Evolutionary conservation across 306 rosid species (phyloP), one percentile per base, ranked within the genome.

Genomic region (Rosa lucieae): DNA sequence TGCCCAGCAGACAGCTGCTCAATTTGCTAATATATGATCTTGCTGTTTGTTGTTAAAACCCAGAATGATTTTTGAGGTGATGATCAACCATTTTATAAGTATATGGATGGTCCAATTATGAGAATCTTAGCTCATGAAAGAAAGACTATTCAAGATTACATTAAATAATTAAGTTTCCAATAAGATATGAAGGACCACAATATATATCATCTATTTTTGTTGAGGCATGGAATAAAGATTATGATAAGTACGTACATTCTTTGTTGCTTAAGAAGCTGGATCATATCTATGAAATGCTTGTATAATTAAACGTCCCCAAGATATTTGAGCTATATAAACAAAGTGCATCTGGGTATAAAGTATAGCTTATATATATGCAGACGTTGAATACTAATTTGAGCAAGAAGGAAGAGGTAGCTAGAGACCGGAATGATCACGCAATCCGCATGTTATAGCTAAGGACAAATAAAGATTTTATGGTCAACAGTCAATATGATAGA

Each of bases 1-100:
- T 74, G 59, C 83, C 82, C 77, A 79, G 69, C 94, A 86, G 37
- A 72, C 29, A 68, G 78, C 81, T 79, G 82, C 78, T 84, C 65
- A 75, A 82, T 67, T 80, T 77, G 81, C 73, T 44, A 48, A 75
- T 32, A 72, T 52, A 10, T 11, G 74, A 23, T 70, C 53, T 20
- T 70, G 37, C 18, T 59, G 17, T 70, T 70, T 26, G 53, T 70
- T 70, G 74, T 15, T 43, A 23, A 26, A 1, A 11, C 55, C 49
- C 37, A 12, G 18, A 59, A 10, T 70, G 72, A 78, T 69, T 55
- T 75, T 43, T 65, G 20, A 78, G 69, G 67, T 53, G 59, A 1
- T 79, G 72, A 77, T 53, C 76, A 69, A 59, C 15, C 35, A 59
- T 9, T 59, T 23, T 21, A 21, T 21, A 70, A 20, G 11, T 20